Base-by-base conservation (phyloP, 352 stramenopile genomes). In the Hyaloperonospora brassicae region DNA sequence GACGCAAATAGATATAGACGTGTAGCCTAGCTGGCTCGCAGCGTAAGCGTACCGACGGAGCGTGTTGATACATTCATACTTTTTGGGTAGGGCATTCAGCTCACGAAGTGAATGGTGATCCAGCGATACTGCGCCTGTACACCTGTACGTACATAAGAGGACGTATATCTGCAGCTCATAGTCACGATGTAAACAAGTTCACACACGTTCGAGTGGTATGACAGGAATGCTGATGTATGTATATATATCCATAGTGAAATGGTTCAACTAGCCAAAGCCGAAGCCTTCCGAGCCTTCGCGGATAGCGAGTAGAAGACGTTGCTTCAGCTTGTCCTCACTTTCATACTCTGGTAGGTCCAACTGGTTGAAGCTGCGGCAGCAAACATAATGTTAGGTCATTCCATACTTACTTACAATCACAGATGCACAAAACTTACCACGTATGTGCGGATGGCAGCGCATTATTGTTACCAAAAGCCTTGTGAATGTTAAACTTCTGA, bases 401-500 rank as follows among this genome's bases (percentile, higher is more conserved):
- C 21, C 5, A 24, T 6, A 44, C 2, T 1, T 22, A 14, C 13
- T 25, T 2, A 44, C n/a, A 21, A 42, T 5, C 5, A 42, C 36
- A 12, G 12, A 14, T 42, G 12, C 21, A 21, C n/a, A 47, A 10
- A 1, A 76, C 78, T 59, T 68, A 93, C 84, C 97, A 99, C 31
- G 97, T 99, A 76, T 99, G 97, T 13, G 97, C 95, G 13, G 84
- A 92, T 11, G 88, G 88, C 42, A 97, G 60, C 25, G 82, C 76
- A 24, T 79, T 90, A 54, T 71, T 78, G 62, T 92, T 88, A 40
- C 89, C 95, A 62, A 96, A 97, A 4, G 91, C 89, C 72, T 98
- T 98, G 79, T 98, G 95, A 63, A 99, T 98, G 65, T 96, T 98
- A 70, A 99, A 99, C 66, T 98, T 98, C 68, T 98, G 94, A 35